These are phyloP conservation scores for Moniliella sp. DNA, from an alignment of 1,284 basidiomycete species.

Conservation along the genomic window DNA sequence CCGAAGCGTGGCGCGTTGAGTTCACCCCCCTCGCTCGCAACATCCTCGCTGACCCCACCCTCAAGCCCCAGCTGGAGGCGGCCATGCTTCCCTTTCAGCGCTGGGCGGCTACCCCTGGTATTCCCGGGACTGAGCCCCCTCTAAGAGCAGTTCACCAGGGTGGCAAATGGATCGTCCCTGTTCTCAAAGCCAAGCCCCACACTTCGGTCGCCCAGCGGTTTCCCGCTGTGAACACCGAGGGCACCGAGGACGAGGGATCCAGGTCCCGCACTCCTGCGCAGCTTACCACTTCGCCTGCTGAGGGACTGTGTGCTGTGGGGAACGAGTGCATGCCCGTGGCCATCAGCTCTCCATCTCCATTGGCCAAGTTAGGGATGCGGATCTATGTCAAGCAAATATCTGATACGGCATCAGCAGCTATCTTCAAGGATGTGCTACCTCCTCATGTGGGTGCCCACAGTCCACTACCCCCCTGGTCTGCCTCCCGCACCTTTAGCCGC, in stretches of 20 bases:
- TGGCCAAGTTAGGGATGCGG: slow-evolving; percentile 8
- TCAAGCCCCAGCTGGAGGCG: neutral
- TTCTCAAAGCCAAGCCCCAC: too few species aligned
- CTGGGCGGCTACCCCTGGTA: too few species aligned
- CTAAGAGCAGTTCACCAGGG: too few species aligned
- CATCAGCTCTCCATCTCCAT: slow-evolving; percentile 7
- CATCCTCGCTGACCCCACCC: slow-evolving; percentile 8
- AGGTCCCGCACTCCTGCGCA: too few species aligned
- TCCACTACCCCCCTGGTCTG: slow-evolving; percentile 34
- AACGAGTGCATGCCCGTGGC: slow-evolving; percentile 22
- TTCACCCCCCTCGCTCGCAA: slow-evolving; percentile 19
- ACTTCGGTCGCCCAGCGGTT: too few species aligned
- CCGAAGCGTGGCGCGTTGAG: slow-evolving; percentile 30
- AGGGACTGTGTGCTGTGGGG: slow-evolving; percentile 13
- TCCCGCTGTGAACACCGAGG: too few species aligned
- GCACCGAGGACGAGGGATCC: too few species aligned
- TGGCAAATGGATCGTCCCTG: too few species aligned
- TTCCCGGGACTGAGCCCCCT: too few species aligned
- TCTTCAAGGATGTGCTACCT: slow-evolving; percentile 20
- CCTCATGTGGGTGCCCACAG: slow-evolving; percentile 10
- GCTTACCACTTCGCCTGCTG: too few species aligned
- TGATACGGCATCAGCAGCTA: slow-evolving; percentile 17
- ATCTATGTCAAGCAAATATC: slow-evolving; percentile 24
- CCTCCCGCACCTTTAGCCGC: slow-evolving; percentile 31
- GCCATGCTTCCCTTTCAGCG: too few species aligned